Evolutionary conservation across 441 rosid species (phyloP).

Genomic region (Dalechampia spathulata): DNA sequence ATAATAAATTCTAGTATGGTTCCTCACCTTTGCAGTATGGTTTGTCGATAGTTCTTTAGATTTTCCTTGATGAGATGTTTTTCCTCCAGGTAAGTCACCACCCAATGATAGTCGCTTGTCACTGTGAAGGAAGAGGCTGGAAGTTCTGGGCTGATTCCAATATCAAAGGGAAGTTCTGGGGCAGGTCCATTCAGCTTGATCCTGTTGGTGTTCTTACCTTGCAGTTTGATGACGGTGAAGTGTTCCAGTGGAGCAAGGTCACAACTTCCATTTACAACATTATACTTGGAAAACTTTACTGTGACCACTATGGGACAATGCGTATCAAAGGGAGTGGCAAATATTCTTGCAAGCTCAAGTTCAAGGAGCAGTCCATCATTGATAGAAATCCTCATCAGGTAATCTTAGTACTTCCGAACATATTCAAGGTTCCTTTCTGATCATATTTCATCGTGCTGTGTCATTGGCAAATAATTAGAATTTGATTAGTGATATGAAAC

Average conservation of each 20-base stretch:
- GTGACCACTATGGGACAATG: slow-evolving; percentile 96
- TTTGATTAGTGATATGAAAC: too few species aligned
- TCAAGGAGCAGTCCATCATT: slow-evolving; percentile 95
- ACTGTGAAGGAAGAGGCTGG: slow-evolving; percentile 98
- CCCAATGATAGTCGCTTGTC: slow-evolving; percentile 94
- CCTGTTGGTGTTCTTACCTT: slow-evolving; percentile 81
- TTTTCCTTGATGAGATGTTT: slow-evolving; percentile 20
- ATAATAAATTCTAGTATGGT: too few species aligned
- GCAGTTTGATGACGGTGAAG: slow-evolving; percentile 83
- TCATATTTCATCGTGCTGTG: too few species aligned
- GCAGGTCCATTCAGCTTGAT: slow-evolving; percentile 97
- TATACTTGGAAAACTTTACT: slow-evolving; percentile 85
- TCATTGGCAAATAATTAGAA: too few species aligned
- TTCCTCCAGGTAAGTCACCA: slow-evolving; percentile 86
- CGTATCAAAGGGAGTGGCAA: slow-evolving; percentile 73
- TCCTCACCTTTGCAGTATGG: too few species aligned
- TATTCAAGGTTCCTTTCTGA: background rate
- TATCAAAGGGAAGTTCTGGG: slow-evolving; percentile 97
- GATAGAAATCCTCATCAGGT: slow-evolving; percentile 98
- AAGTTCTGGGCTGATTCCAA: slow-evolving; percentile 96
- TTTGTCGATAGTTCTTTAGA: background rate
- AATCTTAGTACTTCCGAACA: slow-evolving; percentile 5
- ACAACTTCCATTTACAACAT: slow-evolving; percentile 96
- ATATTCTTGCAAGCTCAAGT: slow-evolving; percentile 82
- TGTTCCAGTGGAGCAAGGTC: slow-evolving; percentile 94